These are phyloP conservation scores for Rhodomyrtus tomentosa DNA, from an alignment of 345 rosid species.

Conservation along the genomic window DNA sequence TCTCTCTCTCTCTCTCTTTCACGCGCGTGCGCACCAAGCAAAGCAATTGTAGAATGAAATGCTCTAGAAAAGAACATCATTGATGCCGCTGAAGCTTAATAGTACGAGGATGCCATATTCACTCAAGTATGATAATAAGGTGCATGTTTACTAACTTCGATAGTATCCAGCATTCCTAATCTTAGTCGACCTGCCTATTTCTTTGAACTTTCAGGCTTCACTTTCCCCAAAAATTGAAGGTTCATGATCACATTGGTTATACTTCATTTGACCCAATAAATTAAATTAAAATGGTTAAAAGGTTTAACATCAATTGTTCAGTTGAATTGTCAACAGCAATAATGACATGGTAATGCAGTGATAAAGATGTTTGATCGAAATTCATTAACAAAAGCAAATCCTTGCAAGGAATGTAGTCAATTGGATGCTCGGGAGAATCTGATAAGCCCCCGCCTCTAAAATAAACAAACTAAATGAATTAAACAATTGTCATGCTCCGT, in stretches of 20 bases:
- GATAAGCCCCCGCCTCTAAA: neutral
- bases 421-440: neutral
- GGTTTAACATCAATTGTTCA: neutral
- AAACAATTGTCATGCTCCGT: neutral
- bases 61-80: neutral
- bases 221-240: neutral
- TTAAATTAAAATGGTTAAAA: neutral
- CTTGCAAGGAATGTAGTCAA: neutral
- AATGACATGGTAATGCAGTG: neutral
- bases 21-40: too few relatives aligned
- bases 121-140: neutral
- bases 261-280: neutral
- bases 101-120: neutral
- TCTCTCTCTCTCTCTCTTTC: too few relatives aligned
- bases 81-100: neutral
- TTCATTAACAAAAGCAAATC: neutral
- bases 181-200: neutral
- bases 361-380: neutral
- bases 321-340: neutral
- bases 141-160: neutral
- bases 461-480: neutral
- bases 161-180: neutral
- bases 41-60: too few relatives aligned
- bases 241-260: neutral
- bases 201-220: neutral